These are phyloP conservation scores for Cyberlindnera mrakii DNA, from an alignment of 805 yeast genomes.

Conservation along the genomic window DNA sequence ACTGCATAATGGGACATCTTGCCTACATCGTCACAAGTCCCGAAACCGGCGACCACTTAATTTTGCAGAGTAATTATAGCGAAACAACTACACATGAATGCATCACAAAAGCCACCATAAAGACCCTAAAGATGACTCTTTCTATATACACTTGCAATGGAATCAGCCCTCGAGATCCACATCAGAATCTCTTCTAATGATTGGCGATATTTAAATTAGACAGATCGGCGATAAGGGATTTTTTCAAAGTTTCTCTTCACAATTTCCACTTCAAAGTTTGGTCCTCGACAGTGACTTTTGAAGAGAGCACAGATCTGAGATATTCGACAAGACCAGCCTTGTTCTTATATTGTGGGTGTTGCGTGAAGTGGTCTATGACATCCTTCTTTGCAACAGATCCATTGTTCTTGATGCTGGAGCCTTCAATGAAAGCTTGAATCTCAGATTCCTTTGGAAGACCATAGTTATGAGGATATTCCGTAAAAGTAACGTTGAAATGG, in stretches of 20 bases:
- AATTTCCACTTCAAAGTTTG: conserved; percentile 17
- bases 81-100: too few relatives aligned
- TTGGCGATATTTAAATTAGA: background rate
- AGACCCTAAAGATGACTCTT: too few relatives aligned
- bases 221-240: too few relatives aligned
- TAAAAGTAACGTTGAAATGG: conserved; percentile 31
- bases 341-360: conserved; percentile 32
- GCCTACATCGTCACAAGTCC: too few relatives aligned
- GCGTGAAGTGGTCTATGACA: conserved; percentile 56
- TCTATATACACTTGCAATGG: too few relatives aligned
- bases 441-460: conserved; percentile 76
- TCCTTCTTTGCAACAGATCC: conserved; percentile 49
- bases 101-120: too few relatives aligned
- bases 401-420: conserved; percentile 44
- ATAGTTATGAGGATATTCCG: conserved; percentile 45
- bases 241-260: conserved; percentile 4
- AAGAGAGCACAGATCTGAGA: conserved; percentile 48
- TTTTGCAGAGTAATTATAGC: too few relatives aligned
- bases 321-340: conserved; percentile 59
- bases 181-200: too few relatives aligned
- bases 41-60: too few relatives aligned
- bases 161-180: too few relatives aligned
- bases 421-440: conserved; percentile 60
- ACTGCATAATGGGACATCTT: too few relatives aligned
- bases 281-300: conserved; percentile 10